phyloP scores from a whole-genome alignment of 768 basidiomycete genomes.

The Tylopilus sp. region DNA sequence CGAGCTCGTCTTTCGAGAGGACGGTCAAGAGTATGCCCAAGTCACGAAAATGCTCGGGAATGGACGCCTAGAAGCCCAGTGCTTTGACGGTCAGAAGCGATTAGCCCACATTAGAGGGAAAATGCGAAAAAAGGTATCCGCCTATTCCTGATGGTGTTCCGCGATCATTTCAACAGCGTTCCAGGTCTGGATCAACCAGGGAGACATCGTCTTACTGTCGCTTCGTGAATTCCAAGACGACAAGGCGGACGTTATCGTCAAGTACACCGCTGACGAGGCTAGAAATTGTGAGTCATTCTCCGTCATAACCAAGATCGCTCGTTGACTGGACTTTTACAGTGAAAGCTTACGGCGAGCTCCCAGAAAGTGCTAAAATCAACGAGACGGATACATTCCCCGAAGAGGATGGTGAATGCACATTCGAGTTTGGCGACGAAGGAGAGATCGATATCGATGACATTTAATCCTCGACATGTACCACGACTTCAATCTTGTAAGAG shows the following conservation, averaged over 20 bases:
- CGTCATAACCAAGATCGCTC: neutral
- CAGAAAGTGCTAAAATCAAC: conserved; percentile 95
- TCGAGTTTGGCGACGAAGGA: conserved; percentile 87
- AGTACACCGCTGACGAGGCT: conserved; percentile 96
- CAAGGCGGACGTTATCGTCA: conserved; percentile 99
- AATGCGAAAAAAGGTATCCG: conserved; percentile 95
- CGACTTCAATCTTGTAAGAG: conserved; percentile 16
- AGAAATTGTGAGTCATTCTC: conserved; percentile 55
- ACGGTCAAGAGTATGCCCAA: conserved; percentile 98
- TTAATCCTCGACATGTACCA: conserved; percentile 36
- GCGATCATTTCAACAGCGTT: conserved; percentile 5
- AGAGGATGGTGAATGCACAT: conserved; percentile 84
- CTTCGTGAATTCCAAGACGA: conserved; percentile 99
- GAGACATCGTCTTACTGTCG: conserved; percentile 92
- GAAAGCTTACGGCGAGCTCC: conserved; percentile 97
- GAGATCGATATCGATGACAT: conserved; percentile 92
- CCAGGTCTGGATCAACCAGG: conserved; percentile 99
- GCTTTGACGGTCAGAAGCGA: conserved; percentile 98
- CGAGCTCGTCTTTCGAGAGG: conserved; percentile 97
- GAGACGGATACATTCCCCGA: conserved; percentile 93
- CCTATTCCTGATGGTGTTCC: neutral
- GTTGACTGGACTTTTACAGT: conserved; percentile 41
- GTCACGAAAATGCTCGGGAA: conserved; percentile 99
- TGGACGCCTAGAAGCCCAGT: conserved; percentile 91
- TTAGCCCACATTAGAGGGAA: conserved; percentile 98